Base-by-base conservation (phyloP, 2,329 filamentous ascomycete genomes). In the Myrmaecium sp. region DNA sequence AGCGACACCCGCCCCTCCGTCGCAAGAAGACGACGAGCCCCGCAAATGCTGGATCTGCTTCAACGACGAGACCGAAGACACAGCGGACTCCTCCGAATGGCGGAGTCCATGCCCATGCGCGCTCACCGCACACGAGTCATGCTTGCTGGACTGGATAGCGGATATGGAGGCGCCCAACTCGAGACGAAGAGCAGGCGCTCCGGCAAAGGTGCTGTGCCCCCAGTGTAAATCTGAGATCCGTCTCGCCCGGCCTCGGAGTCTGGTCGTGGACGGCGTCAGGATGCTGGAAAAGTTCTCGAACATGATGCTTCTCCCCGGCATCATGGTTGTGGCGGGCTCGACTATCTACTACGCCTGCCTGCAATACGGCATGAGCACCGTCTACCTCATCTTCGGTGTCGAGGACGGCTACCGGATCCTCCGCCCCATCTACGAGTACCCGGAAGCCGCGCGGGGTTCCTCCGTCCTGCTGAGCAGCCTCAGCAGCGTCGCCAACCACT, bases 71-170 rank as follows among this genome's bases (percentile, higher is more conserved):
- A 70, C 62, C 5, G 72, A 76, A 41, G 70, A 76, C 30, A 57
- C 57, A n/a, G 64, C 65, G 6, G 59, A 62, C 8, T 65, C 65
- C 14, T 61, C 62, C 2, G 61, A 64, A 38, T 98, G 89, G 86
- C 73, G 81, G 23, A 79, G 77, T 29, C 84, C 89, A 2, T 98
- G 89, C 47, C 77, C 76, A 1, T 98, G 89, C 53, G 83, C 80
- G 8, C 63, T 98, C 20, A 79, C 80, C 30, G 89, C 84, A 2
- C 89, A 98, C 48, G 83, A 95, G 49, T 68, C 72, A 33, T 93
- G 84, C 47, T 64, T 95, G 37, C 62, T 95, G 20, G 77, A 82
- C 42, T 98, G 84, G 84, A 76, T 95, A 11, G 76, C 80, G n/a
- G 82, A 93, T 45, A 69, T 82, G 44, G 83, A 94, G 53, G 60